These are phyloP conservation scores for Aulographum hederae DNA, from an alignment of 2,329 filamentous ascomycete genomes.

Conservation along the genomic window DNA sequence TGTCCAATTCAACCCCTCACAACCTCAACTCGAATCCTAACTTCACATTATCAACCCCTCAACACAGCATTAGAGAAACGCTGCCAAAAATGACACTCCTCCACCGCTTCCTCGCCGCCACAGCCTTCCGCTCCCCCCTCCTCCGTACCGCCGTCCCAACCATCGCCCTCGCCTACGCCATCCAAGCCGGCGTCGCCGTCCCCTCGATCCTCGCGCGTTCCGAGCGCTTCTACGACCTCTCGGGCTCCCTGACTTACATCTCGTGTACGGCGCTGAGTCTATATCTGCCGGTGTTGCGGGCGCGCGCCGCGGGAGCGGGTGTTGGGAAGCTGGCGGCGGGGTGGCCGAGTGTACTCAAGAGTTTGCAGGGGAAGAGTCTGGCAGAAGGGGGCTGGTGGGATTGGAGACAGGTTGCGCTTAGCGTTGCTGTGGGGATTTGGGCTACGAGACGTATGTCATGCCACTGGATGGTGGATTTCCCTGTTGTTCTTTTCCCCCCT, in stretches of 20 bases:
- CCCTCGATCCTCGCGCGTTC: slow-evolving; percentile 42
- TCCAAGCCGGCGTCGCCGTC: slow-evolving; percentile 43
- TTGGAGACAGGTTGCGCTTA: slow-evolving; percentile 42
- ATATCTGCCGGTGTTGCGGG: slow-evolving; percentile 40
- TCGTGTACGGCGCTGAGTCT: slow-evolving; percentile 44
- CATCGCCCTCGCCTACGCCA: slow-evolving; percentile 41
- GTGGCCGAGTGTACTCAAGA: slow-evolving; percentile 5
- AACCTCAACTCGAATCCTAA: no score
- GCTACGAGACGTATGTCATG: slow-evolving; percentile 33
- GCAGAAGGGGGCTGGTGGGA: slow-evolving; percentile 22
- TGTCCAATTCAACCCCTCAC: no score
- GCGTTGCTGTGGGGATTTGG: slow-evolving; percentile 41
- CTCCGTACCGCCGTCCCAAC: slow-evolving; percentile 43
- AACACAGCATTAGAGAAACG: no score
- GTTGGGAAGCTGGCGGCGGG: slow-evolving; percentile 14
- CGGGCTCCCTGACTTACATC: slow-evolving; percentile 47
- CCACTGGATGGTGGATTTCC: no score
- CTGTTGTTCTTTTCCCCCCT: background rate
- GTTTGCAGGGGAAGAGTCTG: no score
- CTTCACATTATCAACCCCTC: no score
- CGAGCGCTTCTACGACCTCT: slow-evolving; percentile 52
- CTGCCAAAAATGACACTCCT: no score
- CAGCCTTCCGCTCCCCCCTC: slow-evolving; percentile 43
- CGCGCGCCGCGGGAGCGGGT: slow-evolving; percentile 28
- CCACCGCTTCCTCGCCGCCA: slow-evolving; percentile 35